A percentile compares a stretch with the other conserved stretches of the same genome.
Conservation (phyloP, 371 early-diverging fungal genomes). For the Thermomucor indicae-seudaticae region DNA sequence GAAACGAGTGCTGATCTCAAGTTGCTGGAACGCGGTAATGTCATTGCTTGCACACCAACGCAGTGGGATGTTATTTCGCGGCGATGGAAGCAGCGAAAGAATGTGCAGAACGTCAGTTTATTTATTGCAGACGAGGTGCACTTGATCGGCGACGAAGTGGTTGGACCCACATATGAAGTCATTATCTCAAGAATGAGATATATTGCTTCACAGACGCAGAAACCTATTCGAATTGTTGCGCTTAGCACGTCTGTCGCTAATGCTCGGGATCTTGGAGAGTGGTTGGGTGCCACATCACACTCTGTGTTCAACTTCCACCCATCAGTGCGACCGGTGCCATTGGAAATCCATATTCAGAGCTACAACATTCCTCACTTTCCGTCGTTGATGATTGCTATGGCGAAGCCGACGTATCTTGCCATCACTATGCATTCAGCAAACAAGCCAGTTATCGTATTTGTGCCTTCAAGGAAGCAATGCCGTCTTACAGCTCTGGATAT, state of each 20-base stretch:
- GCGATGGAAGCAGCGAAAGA: constrained; percentile 90
- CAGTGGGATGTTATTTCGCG: constrained; percentile 98
- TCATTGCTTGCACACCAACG: constrained; percentile 95
- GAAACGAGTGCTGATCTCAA: constrained; percentile 91
- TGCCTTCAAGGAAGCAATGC: constrained; percentile 88
- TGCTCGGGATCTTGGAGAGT: constrained; percentile 93
- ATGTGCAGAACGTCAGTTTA: constrained; percentile 85
- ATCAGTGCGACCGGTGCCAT: constrained; percentile 86
- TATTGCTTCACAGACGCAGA: constrained; percentile 81
- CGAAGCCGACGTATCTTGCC: constrained; percentile 83
- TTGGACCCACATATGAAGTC: constrained; percentile 89
- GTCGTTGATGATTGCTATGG: constrained; percentile 93
- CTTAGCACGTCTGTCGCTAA: constrained; percentile 89
- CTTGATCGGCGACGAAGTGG: constrained; percentile 76
- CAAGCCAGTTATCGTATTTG: constrained; percentile 84
- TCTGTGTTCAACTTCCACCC: constrained; percentile 93
- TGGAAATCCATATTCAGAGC: constrained; percentile 93
- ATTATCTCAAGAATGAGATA: constrained; percentile 91
- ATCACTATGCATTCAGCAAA: constrained; percentile 61
- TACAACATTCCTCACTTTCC: constrained; percentile 88
- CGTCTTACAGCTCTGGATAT: constrained; percentile 85
- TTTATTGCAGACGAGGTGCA: constrained; percentile 98
- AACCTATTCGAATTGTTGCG: constrained; percentile 85
- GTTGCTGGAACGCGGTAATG: constrained; percentile 80
- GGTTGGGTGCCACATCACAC: constrained; percentile 84